Evolutionary conservation across 2,329 filamentous ascomycete genomes (phyloP), one percentile per base, ranked within the genome.

Genomic region (Truncatella angustata): DNA sequence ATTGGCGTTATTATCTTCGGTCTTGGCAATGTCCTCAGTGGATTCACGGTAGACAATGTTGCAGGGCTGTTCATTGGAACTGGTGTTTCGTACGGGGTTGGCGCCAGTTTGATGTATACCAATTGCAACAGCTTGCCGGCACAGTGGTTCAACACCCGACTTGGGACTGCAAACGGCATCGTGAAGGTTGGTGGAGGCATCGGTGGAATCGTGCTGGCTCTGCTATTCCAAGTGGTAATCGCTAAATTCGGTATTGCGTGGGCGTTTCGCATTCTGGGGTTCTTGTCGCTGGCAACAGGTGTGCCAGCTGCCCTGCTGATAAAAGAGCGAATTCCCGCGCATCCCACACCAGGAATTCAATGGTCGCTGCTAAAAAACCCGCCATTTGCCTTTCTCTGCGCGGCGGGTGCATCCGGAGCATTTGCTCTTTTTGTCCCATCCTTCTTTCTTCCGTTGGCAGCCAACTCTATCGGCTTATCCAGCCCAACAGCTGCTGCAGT

Each of bases 371-470:
- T 44, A 5, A 24, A 24, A 16, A 34, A 43, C 24, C 20, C 32
- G 12, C 9, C n/a, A 20, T 43, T 51, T 39, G 24, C 28, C 26
- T 26, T 16, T 28, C 40, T 51, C 28, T 16, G 28, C 32, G 26
- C 43, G 12, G 20, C 40, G 4, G 32, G 39, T 34, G 30, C 43
- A 6, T 14, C 32, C 12, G 23, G 37, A 14, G 16, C 35, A 5
- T 35, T 43, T 14, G 44, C 49, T 7, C 32, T 44, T 10, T 37
- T 34, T 18, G 20, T 34, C 6, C 39, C 40, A n/a, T 30, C 40
- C 5, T 43, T 57, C 4, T 55, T 60, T 40, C 61, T 60, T 63
- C 3, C 63, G 60, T n/a, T 70, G 60, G 10, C 66, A 66, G 45
- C 43, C 6, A 37, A 24, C 28, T 49, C 45, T 16, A 32, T 49